Conservation (phyloP, 306 rosid species). For the Casuarina equisetifolia region DNA sequence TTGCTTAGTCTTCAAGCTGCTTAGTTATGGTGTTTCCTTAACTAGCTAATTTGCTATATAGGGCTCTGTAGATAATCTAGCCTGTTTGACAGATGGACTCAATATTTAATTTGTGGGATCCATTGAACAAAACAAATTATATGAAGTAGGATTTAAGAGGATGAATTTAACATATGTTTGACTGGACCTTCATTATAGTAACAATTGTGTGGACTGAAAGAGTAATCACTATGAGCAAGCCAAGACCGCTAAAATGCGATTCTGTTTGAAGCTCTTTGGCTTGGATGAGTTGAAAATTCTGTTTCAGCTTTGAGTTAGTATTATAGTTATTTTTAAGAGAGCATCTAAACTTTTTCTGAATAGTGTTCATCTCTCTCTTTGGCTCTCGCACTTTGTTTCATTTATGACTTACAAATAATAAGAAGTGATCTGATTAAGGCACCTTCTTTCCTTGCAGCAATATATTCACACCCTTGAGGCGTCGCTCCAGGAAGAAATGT, state of each 20-base stretch:
- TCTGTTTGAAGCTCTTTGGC: constrained; percentile 1
- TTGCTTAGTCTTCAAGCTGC: constrained; percentile 10
- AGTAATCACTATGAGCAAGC: background rate
- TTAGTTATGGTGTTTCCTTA: constrained; percentile 11
- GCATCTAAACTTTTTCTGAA: constrained; percentile 2
- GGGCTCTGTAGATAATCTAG: background rate
- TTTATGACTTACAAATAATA: constrained; percentile 7
- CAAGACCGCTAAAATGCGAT: background rate
- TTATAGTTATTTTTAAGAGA: background rate
- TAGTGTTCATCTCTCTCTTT: constrained; percentile 3
- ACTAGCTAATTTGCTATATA: constrained; percentile 20
- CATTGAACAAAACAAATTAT: background rate
- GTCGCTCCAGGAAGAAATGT: constrained; percentile 96
- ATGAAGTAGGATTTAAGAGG: background rate
- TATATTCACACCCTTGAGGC: constrained; percentile 88
- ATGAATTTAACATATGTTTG: background rate
- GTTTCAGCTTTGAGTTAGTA: background rate
- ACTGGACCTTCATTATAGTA: background rate
- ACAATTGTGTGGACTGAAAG: background rate
- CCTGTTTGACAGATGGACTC: background rate
- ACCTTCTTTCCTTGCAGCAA: constrained; percentile 63
- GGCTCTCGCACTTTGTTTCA: background rate
- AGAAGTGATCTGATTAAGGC: constrained; percentile 26
- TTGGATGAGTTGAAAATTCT: background rate
- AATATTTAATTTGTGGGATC: background rate